These are phyloP conservation scores for Fusarium sp. DNA, from an alignment of 2,329 filamentous ascomycete species.

Conservation along the genomic window DNA sequence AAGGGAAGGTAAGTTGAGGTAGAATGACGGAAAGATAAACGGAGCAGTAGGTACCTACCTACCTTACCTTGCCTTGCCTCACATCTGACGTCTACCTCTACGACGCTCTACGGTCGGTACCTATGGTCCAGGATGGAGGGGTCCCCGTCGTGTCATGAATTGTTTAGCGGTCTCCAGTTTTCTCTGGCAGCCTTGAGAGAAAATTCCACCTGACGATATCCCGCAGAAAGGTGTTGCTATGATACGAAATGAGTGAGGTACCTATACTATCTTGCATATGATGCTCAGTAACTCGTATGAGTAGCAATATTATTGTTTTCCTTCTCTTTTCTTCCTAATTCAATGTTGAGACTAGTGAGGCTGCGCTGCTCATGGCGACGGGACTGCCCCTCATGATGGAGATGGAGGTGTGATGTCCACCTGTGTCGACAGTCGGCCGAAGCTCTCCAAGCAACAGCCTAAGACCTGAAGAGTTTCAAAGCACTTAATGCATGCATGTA, in stretches of 20 bases:
- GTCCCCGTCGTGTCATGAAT: conserved; percentile 51
- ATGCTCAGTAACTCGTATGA: background rate
- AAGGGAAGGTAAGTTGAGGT: conserved; percentile 12
- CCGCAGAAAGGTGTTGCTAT: conserved; percentile 17
- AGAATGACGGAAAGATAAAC: conserved; percentile 44
- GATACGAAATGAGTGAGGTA: conserved; percentile 1
- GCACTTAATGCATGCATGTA: background rate
- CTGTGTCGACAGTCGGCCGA: background rate
- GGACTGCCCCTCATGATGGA: conserved; percentile 6
- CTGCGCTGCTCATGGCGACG: conserved; percentile 6
- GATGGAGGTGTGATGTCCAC: background rate
- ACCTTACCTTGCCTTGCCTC: background rate
- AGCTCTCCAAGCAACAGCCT: background rate
- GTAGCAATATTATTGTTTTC: background rate
- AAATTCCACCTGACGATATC: conserved; percentile 37
- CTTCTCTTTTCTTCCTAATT: background rate
- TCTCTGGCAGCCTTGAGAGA: conserved; percentile 32
- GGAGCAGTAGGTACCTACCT: conserved; percentile 26
- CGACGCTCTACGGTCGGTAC: background rate
- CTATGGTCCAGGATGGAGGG: conserved; percentile 42
- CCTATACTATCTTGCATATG: background rate
- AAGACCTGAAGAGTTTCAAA: background rate
- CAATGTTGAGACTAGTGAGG: background rate
- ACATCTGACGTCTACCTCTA: conserved; percentile 34
- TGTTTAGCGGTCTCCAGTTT: conserved; percentile 44